Percentiles rank a stretch among this genome's conserved stretches.
Evolutionary conservation across 257 asterid species (phyloP).

Genomic region (Fraxinus quadrangulata): DNA sequence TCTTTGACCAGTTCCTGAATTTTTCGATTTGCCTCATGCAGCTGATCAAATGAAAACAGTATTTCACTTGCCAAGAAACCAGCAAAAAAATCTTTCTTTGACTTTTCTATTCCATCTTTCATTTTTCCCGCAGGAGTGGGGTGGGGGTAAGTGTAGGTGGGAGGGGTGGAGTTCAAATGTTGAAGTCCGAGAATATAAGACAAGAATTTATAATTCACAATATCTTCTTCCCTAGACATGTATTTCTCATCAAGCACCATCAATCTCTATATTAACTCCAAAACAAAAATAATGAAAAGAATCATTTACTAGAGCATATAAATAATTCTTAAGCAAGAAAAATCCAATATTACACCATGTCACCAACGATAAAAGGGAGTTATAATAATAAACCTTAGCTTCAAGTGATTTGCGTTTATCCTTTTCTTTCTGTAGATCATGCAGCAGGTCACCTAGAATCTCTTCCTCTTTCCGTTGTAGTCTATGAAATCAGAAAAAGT

Average conservation of each 20-base stretch:
- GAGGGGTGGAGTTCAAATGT: neutral
- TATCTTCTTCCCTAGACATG: neutral
- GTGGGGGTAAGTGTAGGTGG: neutral
- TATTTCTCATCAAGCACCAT: neutral
- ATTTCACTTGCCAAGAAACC: conserved; percentile 18
- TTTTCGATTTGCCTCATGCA: conserved; percentile 46
- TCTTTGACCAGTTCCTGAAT: conserved; percentile 63
- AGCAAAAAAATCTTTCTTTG: neutral
- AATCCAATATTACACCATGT: neutral
- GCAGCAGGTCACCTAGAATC: conserved; percentile 72
- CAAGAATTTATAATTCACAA: neutral
- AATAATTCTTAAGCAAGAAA: neutral
- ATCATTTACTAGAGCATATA: neutral
- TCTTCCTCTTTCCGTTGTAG: conserved; percentile 66
- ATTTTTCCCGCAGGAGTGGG: neutral
- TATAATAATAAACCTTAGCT: conserved; percentile 55
- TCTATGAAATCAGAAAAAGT: conserved; percentile 43
- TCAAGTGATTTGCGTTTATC: conserved; percentile 68
- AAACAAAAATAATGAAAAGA: neutral
- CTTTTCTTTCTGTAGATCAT: conserved; percentile 66
- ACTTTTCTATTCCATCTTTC: too few species aligned
- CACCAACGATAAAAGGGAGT: neutral
- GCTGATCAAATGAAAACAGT: conserved; percentile 42
- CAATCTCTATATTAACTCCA: neutral
- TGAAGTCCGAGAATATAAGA: neutral